phyloP scores from a whole-genome alignment of 805 yeast genomes.

The Cyberlindnera mississippiensis region DNA sequence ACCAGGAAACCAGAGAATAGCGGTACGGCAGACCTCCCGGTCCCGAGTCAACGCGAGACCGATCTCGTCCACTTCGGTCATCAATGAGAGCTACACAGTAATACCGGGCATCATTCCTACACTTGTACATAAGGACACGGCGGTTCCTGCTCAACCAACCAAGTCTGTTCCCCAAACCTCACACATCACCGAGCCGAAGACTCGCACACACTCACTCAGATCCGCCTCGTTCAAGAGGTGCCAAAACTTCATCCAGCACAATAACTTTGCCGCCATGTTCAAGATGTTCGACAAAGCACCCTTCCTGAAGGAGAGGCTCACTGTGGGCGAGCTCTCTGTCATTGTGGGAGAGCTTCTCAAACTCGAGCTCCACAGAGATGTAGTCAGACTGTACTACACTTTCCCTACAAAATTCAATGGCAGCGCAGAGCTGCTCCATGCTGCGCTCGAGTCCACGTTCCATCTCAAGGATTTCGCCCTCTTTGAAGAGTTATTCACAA shows the following conservation, averaged over 20 bases:
- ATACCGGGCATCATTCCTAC: constrained; percentile 1
- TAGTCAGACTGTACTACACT: constrained; percentile 3
- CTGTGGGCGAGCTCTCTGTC: background rate
- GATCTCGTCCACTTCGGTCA: constrained; percentile 6
- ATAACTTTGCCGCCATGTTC: background rate
- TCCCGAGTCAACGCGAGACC: constrained; percentile 9
- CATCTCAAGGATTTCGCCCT: constrained; percentile 1
- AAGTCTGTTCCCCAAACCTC: background rate
- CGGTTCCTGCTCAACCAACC: background rate
- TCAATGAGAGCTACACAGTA: constrained; percentile 4
- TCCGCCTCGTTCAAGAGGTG: constrained; percentile 1
- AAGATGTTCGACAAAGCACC: background rate
- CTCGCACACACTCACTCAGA: background rate
- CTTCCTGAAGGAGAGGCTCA: background rate
- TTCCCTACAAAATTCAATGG: constrained; percentile 1
- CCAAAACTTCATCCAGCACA: background rate
- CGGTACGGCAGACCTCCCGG: constrained; percentile 11
- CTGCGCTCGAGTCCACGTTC: constrained; percentile 7
- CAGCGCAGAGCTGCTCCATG: constrained; percentile 1
- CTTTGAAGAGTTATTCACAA: constrained; percentile 21
- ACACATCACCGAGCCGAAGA: background rate
- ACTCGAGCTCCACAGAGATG: background rate
- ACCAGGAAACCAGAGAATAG: constrained; percentile 1
- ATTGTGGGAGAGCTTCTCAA: background rate
- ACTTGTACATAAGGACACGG: constrained; percentile 4